Base-by-base conservation (phyloP, 495 filamentous ascomycete genomes). In the Penicillium bovifimosum region DNA sequence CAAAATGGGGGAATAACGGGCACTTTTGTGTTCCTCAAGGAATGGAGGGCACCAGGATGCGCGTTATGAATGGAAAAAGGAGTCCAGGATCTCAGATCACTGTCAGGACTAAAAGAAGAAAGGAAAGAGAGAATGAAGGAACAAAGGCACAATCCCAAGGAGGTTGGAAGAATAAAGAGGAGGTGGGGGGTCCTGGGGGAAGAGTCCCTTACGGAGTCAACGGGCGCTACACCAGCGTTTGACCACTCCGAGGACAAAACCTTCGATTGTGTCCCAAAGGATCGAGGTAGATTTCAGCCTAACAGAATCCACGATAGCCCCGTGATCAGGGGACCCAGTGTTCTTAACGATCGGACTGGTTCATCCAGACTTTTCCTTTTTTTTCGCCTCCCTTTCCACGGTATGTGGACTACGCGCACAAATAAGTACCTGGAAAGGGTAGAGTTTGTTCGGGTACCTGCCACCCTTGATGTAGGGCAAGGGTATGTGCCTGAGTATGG, bases 81-180 rank as follows among this genome's bases (percentile, higher is more conserved):
- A 67, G 65, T 62, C 64, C 61, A 72, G 63, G 69, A 73, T 73
- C 62, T 69, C 69, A 58, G 64, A 65, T 61, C 65, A 71, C 58
- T 62, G 67, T 53, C 54, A 71, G 72, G 72, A 67, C 63, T 61
- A 59, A 54, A 60, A 58, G 52, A 61, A 59, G 34, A 57, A 50
- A 56, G 67, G 47, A 65, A 60, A n/a, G 60, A 62, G 56, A 56
- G 61, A 62, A 53, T 54, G 47, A 61, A 59, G 54, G 55, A 62
- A 64, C 39, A 54, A 61, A 50, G 46, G 38, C 32, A 47, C 42
- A 45, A 57, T 44, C 46, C 39, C 36, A 31, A 53, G 42, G 54
- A 52, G 32, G 47, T 58, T 35, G 31, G 43, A 34, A 48, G 33
- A 38, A 52, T 46, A 42, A 48, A 40, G 24, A 54, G 31, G 17